A percentile compares a stretch with the other conserved stretches of the same genome.
Evolutionary conservation across 2,329 filamentous ascomycete genomes (phyloP).

Genomic region (Alternaria tenuissima): DNA sequence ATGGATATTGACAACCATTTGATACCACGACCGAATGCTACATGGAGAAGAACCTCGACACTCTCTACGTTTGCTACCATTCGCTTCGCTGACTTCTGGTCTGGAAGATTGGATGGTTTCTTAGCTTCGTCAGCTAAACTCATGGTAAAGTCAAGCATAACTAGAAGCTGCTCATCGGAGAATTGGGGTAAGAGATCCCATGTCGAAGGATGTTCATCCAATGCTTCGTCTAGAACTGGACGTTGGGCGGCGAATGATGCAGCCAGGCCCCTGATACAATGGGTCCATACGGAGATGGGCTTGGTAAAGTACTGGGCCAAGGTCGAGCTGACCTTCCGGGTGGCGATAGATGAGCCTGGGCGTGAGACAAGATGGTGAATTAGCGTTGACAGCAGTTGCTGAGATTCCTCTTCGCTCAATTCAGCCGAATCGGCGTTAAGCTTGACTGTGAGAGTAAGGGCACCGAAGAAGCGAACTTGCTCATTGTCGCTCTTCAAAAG

Average conservation of each 20-base stretch:
- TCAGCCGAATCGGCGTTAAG: conserved; percentile 82
- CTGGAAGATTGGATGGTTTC: conserved; percentile 71
- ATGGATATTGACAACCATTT: conserved; percentile 42
- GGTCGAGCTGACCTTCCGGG: conserved; percentile 79
- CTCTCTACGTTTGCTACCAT: conserved; percentile 63
- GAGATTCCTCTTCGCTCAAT: conserved; percentile 45
- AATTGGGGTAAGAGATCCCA: conserved; percentile 58
- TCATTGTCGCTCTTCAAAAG: conserved; percentile 74
- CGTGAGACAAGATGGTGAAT: conserved; percentile 44
- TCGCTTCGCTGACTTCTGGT: conserved; percentile 59
- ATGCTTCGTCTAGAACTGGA: conserved; percentile 58
- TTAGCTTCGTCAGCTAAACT: conserved; percentile 71
- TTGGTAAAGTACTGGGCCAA: conserved; percentile 78
- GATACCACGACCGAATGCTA: conserved; percentile 48
- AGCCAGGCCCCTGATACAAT: conserved; percentile 70
- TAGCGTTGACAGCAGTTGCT: conserved; percentile 49
- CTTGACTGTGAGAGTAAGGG: conserved; percentile 91
- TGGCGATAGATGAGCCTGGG: conserved; percentile 65
- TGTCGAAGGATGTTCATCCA: conserved; percentile 56
- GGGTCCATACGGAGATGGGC: conserved; percentile 72
- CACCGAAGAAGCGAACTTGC: conserved; percentile 89
- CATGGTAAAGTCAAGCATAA: conserved; percentile 71
- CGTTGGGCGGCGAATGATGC: conserved; percentile 63
- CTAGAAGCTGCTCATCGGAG: conserved; percentile 61
- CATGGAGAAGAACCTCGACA: conserved; percentile 59